Conservation (phyloP, 805 yeast species). For the Priceomyces haplophilus region DNA sequence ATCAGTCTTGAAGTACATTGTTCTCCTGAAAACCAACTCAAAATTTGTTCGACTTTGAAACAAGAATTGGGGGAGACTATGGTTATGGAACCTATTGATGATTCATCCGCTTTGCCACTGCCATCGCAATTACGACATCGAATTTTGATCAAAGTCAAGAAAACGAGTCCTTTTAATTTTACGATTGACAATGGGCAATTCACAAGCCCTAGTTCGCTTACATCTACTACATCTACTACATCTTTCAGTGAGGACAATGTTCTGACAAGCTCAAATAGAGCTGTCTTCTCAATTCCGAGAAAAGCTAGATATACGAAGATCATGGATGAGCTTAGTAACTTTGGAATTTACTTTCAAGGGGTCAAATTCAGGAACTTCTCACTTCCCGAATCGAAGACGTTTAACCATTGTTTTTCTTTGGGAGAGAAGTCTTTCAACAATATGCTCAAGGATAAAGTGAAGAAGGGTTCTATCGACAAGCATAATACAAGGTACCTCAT, state of each 20-base stretch:
- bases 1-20: constrained; percentile 86
- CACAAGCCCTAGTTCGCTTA: constrained; percentile 16
- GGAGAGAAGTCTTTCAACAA: constrained; percentile 67
- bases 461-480: constrained; percentile 55
- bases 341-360: constrained; percentile 76
- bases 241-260: constrained; percentile 42
- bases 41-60: constrained; percentile 50
- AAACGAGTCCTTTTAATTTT: constrained; percentile 30
- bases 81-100: constrained; percentile 37
- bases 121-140: constrained; percentile 71
- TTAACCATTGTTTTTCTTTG: constrained; percentile 82
- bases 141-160: constrained; percentile 77
- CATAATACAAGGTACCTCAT: constrained; percentile 75
- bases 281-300: constrained; percentile 21
- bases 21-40: constrained; percentile 60
- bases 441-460: constrained; percentile 61
- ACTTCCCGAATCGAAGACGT: constrained; percentile 76
- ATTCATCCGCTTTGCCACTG: constrained; percentile 52
- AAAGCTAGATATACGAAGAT: constrained; percentile 21
- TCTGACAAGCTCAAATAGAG: constrained; percentile 10
- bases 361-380: constrained; percentile 77
- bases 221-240: constrained; percentile 32
- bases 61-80: constrained; percentile 60
- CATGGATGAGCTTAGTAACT: constrained; percentile 45
- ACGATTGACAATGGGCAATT: constrained; percentile 19